These are phyloP conservation scores for Immersiella caudata DNA, from an alignment of 495 filamentous ascomycete genomes.

Conservation along the genomic window DNA sequence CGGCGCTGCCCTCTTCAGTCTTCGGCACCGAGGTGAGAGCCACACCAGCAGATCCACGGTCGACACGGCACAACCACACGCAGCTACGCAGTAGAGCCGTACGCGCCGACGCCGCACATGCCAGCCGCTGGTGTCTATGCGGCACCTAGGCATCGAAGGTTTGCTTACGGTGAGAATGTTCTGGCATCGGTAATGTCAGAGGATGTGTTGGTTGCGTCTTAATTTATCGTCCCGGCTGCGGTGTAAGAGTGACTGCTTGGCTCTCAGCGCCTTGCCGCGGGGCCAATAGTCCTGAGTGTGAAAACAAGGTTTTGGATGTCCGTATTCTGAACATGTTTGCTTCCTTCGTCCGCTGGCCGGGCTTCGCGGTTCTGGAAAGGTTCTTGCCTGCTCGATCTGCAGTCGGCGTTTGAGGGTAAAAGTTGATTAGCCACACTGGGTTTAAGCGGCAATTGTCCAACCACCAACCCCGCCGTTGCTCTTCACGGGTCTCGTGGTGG, in stretches of 20 bases:
- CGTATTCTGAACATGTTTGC: neutral
- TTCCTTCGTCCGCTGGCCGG: neutral
- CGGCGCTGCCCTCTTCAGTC: slow-evolving; percentile 2
- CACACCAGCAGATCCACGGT: slow-evolving; percentile 1
- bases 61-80: neutral
- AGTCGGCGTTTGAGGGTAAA: neutral
- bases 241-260: neutral
- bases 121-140: neutral
- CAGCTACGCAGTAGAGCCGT: neutral
- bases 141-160: neutral
- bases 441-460: slow-evolving; percentile 31
- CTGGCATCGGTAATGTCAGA: neutral
- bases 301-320: slow-evolving; percentile 1
- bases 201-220: neutral
- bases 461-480: slow-evolving; percentile 2
- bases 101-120: neutral
- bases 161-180: neutral
- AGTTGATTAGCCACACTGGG: slow-evolving; percentile 28
- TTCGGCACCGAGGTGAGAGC: slow-evolving; percentile 13
- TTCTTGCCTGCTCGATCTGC: neutral
- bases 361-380: neutral
- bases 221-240: neutral
- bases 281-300: neutral
- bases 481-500: slow-evolving; percentile 25
- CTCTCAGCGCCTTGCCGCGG: neutral